phyloP scores from a whole-genome alignment of 2,329 filamentous ascomycete genomes.

The Neopestalotiopsis sp. region DNA sequence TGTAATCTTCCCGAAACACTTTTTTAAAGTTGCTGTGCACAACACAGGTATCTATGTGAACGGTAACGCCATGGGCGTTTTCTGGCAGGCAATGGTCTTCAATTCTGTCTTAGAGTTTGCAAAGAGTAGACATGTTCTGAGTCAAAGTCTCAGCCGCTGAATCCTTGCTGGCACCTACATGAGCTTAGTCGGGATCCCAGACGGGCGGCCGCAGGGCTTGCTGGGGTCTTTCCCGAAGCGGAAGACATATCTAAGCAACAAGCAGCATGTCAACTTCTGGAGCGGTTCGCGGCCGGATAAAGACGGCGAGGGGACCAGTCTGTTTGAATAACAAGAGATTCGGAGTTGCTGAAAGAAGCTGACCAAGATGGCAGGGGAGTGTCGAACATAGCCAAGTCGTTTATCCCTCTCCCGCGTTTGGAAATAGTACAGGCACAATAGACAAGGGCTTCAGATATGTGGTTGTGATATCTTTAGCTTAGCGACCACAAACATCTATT shows the following conservation, averaged over 20 bases:
- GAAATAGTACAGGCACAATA: too few relatives aligned
- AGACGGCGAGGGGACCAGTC: background rate
- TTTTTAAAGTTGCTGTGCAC: constrained; percentile 1
- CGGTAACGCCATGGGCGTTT: background rate
- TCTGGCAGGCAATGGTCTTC: background rate
- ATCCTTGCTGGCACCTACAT: constrained; percentile 7
- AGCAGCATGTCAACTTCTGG: background rate
- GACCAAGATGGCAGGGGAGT: background rate
- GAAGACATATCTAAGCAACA: constrained; percentile 7
- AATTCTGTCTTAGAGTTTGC: background rate
- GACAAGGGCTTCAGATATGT: too few relatives aligned
- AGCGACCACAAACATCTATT: background rate
- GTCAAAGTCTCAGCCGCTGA: constrained; percentile 19
- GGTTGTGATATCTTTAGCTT: background rate
- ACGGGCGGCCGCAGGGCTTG: constrained; percentile 3
- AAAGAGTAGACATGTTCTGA: constrained; percentile 1
- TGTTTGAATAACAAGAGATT: background rate
- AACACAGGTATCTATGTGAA: background rate
- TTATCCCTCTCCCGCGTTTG: too few relatives aligned
- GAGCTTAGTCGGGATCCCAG: constrained; percentile 3
- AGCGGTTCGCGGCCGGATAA: background rate
- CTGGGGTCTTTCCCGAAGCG: constrained; percentile 22
- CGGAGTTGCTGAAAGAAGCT: background rate
- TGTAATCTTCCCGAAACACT: constrained; percentile 18
- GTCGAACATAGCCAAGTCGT: background rate